Evolutionary conservation across 148 eudicot genomes (phyloP), one percentile per base, ranked within the genome.

Genomic region (Rhododendron henanense): DNA sequence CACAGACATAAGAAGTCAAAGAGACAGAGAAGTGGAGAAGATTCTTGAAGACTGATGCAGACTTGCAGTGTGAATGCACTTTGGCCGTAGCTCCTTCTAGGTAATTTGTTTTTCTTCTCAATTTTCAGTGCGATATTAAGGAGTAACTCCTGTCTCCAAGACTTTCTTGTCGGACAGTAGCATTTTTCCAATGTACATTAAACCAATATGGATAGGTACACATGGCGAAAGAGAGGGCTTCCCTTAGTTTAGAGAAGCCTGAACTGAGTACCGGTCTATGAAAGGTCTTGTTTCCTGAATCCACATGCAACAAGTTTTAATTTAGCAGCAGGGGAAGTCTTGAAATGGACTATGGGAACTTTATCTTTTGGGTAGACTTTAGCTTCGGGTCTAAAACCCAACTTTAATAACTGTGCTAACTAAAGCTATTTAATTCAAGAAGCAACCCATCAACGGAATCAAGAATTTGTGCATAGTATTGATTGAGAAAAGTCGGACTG

Each of bases 1-100:
- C 91, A 85, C 77, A 87, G 65, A 35, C 39, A 81, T 84, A 91
- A 92, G 91, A 94, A 93, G 81, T 21, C 92, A 59, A 96, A 93
- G 90, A 93, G 83, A 84, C 89, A 67, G 84, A 94, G 87, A 89
- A 83, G 55, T 28, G 81, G 63, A 25, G 87, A 87, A 78, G 87
- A 83, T 82, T 87, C 71, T 81, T 91, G 89, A 88, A 88, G 83
- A 50, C 78, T 81, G 85, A 47, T 63, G 19, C 55, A 51, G 71
- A 31, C 16, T 67, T 67, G 74, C 35, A 25, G 11, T 15, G n/a
- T 78, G 47, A 57, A 41, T 51, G 55, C 39, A 74, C 19, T 53
- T 65, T 3, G 33, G 69, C 15, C 39, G 25, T 25, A 28, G 61
- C 39, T 44, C 13, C 41, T 80, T 47, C 41, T 79, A 3, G 59